Percentiles rank a stretch among this genome's conserved stretches.
Conservation (phyloP, 176 grass and related monocot species). For the Oropetium thomaeum region DNA sequence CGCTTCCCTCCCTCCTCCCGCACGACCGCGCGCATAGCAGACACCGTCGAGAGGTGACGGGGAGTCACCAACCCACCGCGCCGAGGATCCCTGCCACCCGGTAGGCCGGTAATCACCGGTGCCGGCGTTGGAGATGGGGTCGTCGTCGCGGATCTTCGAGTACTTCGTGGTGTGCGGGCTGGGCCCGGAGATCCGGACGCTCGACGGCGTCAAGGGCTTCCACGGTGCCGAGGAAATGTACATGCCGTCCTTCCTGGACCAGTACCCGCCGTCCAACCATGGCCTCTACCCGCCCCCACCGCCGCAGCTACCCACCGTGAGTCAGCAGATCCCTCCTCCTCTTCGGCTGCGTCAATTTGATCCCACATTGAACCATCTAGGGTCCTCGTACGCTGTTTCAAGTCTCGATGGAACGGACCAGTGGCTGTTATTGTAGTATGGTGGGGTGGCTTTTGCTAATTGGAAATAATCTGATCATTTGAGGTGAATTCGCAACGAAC, state of each 20-base stretch:
- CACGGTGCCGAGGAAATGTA: constrained; percentile 74
- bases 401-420: constrained; percentile 2
- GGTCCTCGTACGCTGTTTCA: not conserved
- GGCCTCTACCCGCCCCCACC: constrained; percentile 84
- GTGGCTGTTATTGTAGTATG: not conserved
- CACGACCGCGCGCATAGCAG: not conserved
- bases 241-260: constrained; percentile 84
- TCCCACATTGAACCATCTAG: not conserved
- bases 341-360: constrained; percentile 32
- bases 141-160: constrained; percentile 69
- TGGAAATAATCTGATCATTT: not conserved
- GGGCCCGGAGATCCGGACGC: constrained; percentile 83
- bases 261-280: constrained; percentile 74
- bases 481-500: constrained; percentile 17
- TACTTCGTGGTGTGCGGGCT: constrained; percentile 99
- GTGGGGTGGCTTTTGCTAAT: constrained; percentile 4
- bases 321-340: constrained; percentile 55
- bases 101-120: constrained; percentile 25
- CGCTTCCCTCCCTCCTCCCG: not conserved
- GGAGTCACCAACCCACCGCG: not conserved
- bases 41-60: not conserved
- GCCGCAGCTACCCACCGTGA: constrained; percentile 93
- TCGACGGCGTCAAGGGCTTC: constrained; percentile 84
- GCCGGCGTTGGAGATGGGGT: constrained; percentile 27
- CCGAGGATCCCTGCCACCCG: not conserved